phyloP scores from a whole-genome alignment of 1,139 yeast genomes.

The Arxiozyma heterogenica region DNA sequence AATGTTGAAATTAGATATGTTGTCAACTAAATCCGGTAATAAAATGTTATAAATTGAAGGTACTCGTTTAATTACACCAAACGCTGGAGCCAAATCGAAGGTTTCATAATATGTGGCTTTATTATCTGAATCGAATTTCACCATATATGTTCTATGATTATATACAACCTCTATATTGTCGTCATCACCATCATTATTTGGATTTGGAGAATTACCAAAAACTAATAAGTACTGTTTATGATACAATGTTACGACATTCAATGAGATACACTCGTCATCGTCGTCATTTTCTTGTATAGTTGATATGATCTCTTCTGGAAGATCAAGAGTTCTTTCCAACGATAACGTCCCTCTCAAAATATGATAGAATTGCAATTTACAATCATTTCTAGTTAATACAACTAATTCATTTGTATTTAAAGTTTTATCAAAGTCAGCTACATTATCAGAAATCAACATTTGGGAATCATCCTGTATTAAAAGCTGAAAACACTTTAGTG shows the following conservation, averaged over 20 bases:
- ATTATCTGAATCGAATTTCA: conserved; percentile 9
- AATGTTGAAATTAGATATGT: conserved; percentile 33
- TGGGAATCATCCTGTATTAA: background rate
- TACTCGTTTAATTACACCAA: conserved; percentile 43
- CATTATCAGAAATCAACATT: background rate
- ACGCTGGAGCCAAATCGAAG: conserved; percentile 50
- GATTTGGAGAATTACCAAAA: conserved; percentile 15
- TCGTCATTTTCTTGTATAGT: conserved; percentile 13
- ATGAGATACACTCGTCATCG: conserved; percentile 10
- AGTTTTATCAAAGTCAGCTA: conserved; percentile 15
- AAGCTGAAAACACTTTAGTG: background rate
- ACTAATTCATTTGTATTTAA: conserved; percentile 5
- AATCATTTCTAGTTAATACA: conserved; percentile 7
- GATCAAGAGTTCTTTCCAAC: conserved; percentile 4
- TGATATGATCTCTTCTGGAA: conserved; percentile 13
- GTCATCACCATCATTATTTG: conserved; percentile 9
- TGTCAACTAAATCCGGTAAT: conserved; percentile 39
- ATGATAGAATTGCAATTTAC: conserved; percentile 1
- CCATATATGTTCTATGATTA: conserved; percentile 21
- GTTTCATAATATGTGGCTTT: conserved; percentile 30
- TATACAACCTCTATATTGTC: conserved; percentile 18
- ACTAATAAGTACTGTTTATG: conserved; percentile 13
- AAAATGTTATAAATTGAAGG: conserved; percentile 41
- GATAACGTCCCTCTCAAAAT: background rate
- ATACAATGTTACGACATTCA: conserved; percentile 13